phyloP scores from a whole-genome alignment of 768 basidiomycete genomes.

The Agaricus subrufescens region DNA sequence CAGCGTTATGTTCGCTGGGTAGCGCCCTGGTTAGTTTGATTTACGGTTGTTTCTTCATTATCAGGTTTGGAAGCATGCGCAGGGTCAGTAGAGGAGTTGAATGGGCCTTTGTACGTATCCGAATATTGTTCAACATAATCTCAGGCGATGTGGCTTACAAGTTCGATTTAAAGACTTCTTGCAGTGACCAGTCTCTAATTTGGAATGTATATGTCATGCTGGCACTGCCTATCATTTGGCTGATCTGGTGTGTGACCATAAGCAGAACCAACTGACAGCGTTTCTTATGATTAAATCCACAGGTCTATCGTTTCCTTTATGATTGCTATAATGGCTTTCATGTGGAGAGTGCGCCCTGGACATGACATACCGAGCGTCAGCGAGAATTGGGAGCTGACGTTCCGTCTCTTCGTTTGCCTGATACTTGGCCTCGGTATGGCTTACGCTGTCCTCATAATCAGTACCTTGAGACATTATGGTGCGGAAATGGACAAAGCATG shows the following conservation, averaged over 20 bases:
- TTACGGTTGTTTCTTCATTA: slow-evolving; percentile 56
- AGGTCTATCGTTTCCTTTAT: slow-evolving; percentile 29
- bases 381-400: slow-evolving; percentile 15
- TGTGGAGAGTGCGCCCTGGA: slow-evolving; percentile 55
- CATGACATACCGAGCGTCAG: neutral
- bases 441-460: slow-evolving; percentile 14
- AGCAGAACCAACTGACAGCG: neutral
- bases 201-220: slow-evolving; percentile 67
- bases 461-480: slow-evolving; percentile 19
- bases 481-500: slow-evolving; percentile 20
- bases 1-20: slow-evolving; percentile 48
- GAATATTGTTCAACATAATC: too few relatives aligned
- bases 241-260: slow-evolving; percentile 42
- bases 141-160: too few relatives aligned
- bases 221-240: slow-evolving; percentile 57
- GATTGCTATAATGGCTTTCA: slow-evolving; percentile 50
- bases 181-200: slow-evolving; percentile 1
- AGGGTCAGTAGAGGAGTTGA: slow-evolving; percentile 54
- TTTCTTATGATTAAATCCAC: neutral
- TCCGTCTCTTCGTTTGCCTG: slow-evolving; percentile 36
- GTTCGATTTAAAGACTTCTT: too few relatives aligned
- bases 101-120: slow-evolving; percentile 47
- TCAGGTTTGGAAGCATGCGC: slow-evolving; percentile 61
- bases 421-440: slow-evolving; percentile 46
- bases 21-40: slow-evolving; percentile 58